Conservation (phyloP, 139 green algal species). For the Chlamydomonas sp. region DNA sequence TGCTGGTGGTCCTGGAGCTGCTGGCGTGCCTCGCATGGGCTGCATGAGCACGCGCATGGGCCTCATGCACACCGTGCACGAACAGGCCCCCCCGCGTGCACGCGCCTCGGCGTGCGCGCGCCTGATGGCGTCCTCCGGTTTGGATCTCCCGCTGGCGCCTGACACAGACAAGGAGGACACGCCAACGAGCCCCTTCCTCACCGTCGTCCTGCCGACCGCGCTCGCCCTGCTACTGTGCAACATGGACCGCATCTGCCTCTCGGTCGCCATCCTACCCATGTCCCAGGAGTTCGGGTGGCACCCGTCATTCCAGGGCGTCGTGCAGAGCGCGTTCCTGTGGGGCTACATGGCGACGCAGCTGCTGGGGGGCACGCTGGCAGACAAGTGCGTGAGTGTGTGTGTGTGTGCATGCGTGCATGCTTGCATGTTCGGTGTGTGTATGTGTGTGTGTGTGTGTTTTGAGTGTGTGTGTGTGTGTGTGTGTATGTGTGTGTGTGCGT, state of each 20-base stretch:
- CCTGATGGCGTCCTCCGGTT: no score
- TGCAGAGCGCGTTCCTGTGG: constrained; percentile 89
- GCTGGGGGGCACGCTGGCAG: constrained; percentile 73
- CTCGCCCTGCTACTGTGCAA: constrained; percentile 88
- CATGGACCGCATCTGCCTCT: constrained; percentile 93
- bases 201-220: constrained; percentile 51
- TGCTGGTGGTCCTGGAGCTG: no score
- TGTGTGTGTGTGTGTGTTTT: no score
- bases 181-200: constrained; percentile 10
- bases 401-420: not conserved
- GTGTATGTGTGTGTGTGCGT: not conserved
- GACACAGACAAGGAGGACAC: no score
- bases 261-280: constrained; percentile 89
- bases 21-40: no score
- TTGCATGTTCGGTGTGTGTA: not conserved
- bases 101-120: no score
- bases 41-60: no score
- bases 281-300: constrained; percentile 78
- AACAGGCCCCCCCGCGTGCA: no score
- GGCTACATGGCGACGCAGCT: constrained; percentile 88
- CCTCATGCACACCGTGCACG: no score
- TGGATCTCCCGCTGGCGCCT: no score
- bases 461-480: not conserved
- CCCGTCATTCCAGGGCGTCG: constrained; percentile 56
- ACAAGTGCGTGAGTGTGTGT: constrained; percentile 56